Conservation (phyloP, 441 rosid species). For the Viola pubescens region DNA sequence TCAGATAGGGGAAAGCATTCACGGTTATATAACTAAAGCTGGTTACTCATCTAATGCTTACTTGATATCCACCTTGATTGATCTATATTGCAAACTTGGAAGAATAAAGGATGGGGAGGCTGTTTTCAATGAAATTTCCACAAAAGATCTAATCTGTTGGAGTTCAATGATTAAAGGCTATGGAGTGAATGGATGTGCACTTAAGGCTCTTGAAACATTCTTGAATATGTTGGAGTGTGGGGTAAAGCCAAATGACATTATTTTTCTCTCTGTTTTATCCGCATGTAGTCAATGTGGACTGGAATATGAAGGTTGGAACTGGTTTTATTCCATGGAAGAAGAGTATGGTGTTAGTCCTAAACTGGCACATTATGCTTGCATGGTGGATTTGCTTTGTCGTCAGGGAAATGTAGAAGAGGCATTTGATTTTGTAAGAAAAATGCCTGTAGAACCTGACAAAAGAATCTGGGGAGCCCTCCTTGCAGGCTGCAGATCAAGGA, state of each 20-base stretch:
- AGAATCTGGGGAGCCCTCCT: conserved; percentile 25
- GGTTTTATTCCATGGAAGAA: conserved; percentile 21
- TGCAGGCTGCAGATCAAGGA: conserved; percentile 19
- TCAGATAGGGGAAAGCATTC: conserved; percentile 25
- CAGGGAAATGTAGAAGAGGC: conserved; percentile 23
- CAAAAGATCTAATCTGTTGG: neutral
- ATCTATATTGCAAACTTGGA: conserved; percentile 29
- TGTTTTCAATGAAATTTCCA: neutral
- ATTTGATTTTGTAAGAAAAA: conserved; percentile 19
- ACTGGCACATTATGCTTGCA: conserved; percentile 29
- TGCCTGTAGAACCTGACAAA: conserved; percentile 24
- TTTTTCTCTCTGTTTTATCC: conserved; percentile 10
- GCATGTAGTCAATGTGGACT: conserved; percentile 17
- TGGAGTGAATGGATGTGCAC: conserved; percentile 9
- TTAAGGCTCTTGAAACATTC: conserved; percentile 12
- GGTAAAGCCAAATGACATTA: conserved; percentile 10
- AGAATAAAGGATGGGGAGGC: conserved; percentile 20
- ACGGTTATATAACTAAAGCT: conserved; percentile 14
- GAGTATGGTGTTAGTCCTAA: conserved; percentile 16
- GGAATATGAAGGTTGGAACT: conserved; percentile 13
- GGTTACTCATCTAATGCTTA: conserved; percentile 20
- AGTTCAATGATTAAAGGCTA: conserved; percentile 16
- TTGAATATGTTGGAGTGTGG: conserved; percentile 10
- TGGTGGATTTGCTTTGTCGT: conserved; percentile 29
- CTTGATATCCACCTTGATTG: conserved; percentile 21